These are phyloP conservation scores for Oryza nivara DNA, from an alignment of 176 grass and related monocot genomes.

Conservation along the genomic window DNA sequence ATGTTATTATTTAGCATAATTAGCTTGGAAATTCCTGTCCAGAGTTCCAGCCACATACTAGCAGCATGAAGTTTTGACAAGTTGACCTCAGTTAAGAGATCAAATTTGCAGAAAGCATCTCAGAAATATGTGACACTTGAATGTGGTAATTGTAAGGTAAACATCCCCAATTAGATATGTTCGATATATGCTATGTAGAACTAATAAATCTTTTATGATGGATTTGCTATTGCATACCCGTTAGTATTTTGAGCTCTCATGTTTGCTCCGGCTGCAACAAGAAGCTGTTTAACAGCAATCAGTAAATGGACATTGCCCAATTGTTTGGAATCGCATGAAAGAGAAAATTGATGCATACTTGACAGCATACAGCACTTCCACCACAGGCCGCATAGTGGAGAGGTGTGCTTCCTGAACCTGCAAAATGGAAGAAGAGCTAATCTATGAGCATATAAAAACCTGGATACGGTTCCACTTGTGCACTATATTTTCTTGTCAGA, in stretches of 20 bases:
- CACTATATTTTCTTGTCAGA: not conserved
- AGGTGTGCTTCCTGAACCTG: conserved; percentile 88
- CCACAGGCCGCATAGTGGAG: conserved; percentile 97
- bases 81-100: not conserved
- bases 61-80: not conserved
- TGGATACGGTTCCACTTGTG: not conserved
- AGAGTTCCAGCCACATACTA: not conserved
- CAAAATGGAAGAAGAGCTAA: conserved; percentile 39
- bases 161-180: not conserved
- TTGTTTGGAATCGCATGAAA: conserved; percentile 35
- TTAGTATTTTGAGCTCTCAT: conserved; percentile 78
- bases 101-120: not conserved
- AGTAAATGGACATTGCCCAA: conserved; percentile 38
- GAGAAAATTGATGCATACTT: conserved; percentile 61
- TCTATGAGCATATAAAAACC: conserved; percentile 14
- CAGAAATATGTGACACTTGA: conserved; percentile 11
- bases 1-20: conserved; percentile 13
- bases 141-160: conserved; percentile 22
- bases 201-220: conserved; percentile 29
- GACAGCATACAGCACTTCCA: conserved; percentile 90
- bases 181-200: not conserved
- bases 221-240: conserved; percentile 51
- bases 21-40: conserved; percentile 2
- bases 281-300: conserved; percentile 67
- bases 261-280: conserved; percentile 81